phyloP scores from a whole-genome alignment of 1,139 yeast genomes.

The Eremothecium coryli region DNA sequence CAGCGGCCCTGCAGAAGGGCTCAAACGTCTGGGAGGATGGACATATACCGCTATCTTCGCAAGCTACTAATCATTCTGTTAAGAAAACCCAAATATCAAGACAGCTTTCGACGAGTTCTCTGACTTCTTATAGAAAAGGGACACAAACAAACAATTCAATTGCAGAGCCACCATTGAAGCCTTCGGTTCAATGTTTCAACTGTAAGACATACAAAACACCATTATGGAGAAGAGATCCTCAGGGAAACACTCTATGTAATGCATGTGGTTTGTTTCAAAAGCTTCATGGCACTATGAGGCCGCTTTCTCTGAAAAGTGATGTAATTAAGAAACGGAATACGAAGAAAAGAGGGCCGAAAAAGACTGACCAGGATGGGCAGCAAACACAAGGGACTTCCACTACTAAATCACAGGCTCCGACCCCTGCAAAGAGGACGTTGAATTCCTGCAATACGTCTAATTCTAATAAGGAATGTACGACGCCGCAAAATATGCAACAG shows the following conservation, averaged over 20 bases:
- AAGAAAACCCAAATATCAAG: constrained; percentile 24
- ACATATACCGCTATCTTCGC: constrained; percentile 15
- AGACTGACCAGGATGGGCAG: constrained; percentile 8
- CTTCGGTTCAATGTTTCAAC: constrained; percentile 54
- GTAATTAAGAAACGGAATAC: constrained; percentile 74
- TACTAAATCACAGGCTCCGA: background rate
- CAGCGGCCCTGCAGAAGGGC: background rate
- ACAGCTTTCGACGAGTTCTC: constrained; percentile 25
- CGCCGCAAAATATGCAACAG: background rate
- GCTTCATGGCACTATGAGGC: constrained; percentile 90
- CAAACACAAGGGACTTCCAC: background rate
- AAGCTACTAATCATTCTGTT: constrained; percentile 22
- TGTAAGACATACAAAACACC: constrained; percentile 94
- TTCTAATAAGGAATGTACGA: background rate
- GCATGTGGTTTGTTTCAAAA: constrained; percentile 94
- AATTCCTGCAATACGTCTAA: background rate
- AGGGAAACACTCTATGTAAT: constrained; percentile 88
- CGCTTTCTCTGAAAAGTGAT: constrained; percentile 84
- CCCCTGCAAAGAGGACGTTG: too few relatives aligned
- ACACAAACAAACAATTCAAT: constrained; percentile 9
- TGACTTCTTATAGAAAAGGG: constrained; percentile 23
- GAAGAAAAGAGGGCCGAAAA: constrained; percentile 29
- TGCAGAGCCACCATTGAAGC: constrained; percentile 14
- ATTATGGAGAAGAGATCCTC: constrained; percentile 89
- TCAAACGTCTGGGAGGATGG: constrained; percentile 16